Percentiles rank a stretch among this genome's conserved stretches.
Evolutionary conservation across 345 rosid genomes (phyloP).

Genomic region (Populus nigra): DNA sequence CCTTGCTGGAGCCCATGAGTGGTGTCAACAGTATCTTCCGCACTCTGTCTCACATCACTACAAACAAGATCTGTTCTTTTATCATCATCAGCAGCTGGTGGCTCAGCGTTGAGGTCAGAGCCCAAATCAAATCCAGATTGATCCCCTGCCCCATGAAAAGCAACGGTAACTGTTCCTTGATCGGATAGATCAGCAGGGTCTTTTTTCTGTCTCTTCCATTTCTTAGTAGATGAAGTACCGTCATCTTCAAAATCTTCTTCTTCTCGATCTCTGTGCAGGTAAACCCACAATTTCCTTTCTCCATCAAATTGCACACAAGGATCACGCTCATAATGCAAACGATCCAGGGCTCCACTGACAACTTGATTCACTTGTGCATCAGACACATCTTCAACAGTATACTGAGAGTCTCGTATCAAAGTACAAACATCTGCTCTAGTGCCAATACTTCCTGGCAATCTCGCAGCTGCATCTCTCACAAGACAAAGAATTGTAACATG

Average conservation of each 20-base stretch:
- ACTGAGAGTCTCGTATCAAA: constrained; percentile 90
- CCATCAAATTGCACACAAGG: constrained; percentile 95
- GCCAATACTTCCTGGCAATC: constrained; percentile 98
- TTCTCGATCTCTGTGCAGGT: constrained; percentile 92
- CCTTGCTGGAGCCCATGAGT: constrained; percentile 40
- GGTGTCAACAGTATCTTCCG: constrained; percentile 49
- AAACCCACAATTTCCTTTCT: constrained; percentile 96
- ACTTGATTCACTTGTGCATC: constrained; percentile 93
- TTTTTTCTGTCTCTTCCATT: constrained; percentile 97
- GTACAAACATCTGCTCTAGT: constrained; percentile 99
- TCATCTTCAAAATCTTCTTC: constrained; percentile 99
- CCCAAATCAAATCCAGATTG: constrained; percentile 65
- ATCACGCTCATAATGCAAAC: constrained; percentile 96
- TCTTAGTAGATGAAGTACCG: constrained; percentile 98
- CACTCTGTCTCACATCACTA: constrained; percentile 45
- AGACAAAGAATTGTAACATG: constrained; percentile 98
- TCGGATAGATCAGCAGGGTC: constrained; percentile 82
- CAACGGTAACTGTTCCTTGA: constrained; percentile 68
- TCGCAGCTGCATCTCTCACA: constrained; percentile 96
- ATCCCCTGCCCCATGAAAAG: constrained; percentile 52
- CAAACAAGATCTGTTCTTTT: constrained; percentile 38
- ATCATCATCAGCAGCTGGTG: constrained; percentile 45
- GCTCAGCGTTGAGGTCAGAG: constrained; percentile 62
- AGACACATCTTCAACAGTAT: constrained; percentile 83
- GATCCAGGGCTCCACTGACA: constrained; percentile 98